phyloP scores from a whole-genome alignment of 140 eudicot genomes.

The Ambrosia hybrid region DNA sequence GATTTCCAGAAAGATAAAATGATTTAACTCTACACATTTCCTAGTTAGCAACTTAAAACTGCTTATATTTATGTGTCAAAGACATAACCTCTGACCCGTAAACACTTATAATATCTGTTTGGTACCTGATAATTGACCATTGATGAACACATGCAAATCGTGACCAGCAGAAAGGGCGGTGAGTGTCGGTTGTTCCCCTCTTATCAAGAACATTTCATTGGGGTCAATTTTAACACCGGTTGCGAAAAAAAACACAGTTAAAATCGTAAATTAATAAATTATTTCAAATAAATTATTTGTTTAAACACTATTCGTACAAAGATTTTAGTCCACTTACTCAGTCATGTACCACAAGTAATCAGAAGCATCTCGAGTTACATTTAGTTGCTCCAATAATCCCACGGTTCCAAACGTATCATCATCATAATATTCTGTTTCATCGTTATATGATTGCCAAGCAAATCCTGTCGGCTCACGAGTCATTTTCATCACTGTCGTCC shows the following conservation, averaged over 20 bases:
- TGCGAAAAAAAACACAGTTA: background rate
- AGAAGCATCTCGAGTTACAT: constrained; percentile 60
- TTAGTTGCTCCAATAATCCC: constrained; percentile 87
- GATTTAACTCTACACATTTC: background rate
- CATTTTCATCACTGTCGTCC: constrained; percentile 79
- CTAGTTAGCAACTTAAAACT: too few relatives aligned
- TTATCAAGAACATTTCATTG: constrained; percentile 61
- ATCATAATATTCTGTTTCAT: constrained; percentile 60
- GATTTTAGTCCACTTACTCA: too few relatives aligned
- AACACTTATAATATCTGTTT: background rate
- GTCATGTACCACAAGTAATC: too few relatives aligned
- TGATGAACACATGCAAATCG: constrained; percentile 86
- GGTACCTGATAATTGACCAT: constrained; percentile 65
- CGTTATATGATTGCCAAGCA: constrained; percentile 83
- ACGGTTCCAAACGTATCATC: constrained; percentile 56
- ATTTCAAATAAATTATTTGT: too few relatives aligned
- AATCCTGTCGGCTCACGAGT: constrained; percentile 61
- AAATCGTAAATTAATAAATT: background rate
- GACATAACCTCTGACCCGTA: too few relatives aligned
- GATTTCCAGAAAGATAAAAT: background rate
- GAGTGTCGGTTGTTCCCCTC: constrained; percentile 21
- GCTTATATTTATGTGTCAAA: too few relatives aligned
- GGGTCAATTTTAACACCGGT: constrained; percentile 62
- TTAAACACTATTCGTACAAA: too few relatives aligned
- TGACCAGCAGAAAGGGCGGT: constrained; percentile 87